Evolutionary conservation across 2,329 filamentous ascomycete species (phyloP).

Genomic region (Decorospora gaudefroyi): DNA sequence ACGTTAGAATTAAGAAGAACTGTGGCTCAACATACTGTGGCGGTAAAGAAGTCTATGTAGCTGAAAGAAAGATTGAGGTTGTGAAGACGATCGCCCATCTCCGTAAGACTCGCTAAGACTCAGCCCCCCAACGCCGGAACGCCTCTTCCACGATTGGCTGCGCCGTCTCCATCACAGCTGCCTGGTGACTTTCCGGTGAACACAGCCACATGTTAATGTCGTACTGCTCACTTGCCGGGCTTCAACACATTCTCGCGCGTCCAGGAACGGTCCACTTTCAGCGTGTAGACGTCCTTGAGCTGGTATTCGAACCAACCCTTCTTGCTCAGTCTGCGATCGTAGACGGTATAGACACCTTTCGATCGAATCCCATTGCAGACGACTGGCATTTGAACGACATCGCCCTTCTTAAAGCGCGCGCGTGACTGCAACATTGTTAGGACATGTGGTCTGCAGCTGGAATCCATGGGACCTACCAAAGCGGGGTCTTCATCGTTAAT

Average conservation of each 20-base stretch:
- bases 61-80: conserved; percentile 10
- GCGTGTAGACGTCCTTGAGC: conserved; percentile 21
- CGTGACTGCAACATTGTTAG: conserved; percentile 23
- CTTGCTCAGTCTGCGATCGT: conserved; percentile 7
- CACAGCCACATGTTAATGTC: conserved; percentile 31
- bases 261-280: conserved; percentile 28
- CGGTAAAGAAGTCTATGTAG: conserved; percentile 35
- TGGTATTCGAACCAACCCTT: conserved; percentile 38
- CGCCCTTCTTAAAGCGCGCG: conserved; percentile 28
- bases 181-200: conserved; percentile 17
- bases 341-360: conserved; percentile 33
- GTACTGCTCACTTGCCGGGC: conserved; percentile 19
- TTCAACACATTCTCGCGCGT: conserved; percentile 38
- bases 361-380: conserved; percentile 21
- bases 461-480: conserved; percentile 16
- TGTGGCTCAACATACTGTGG: conserved; percentile 37
- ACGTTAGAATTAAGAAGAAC: conserved; percentile 22
- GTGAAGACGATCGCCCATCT: conserved; percentile 11
- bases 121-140: conserved; percentile 21
- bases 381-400: conserved; percentile 36
- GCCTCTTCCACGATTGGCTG: conserved; percentile 26
- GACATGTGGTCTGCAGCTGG: background rate
- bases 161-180: conserved; percentile 8
- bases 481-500: conserved; percentile 23
- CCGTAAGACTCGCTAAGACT: conserved; percentile 20